Evolutionary conservation across 2,329 filamentous ascomycete genomes (phyloP).

Genomic region (Trichoderma polysporum): DNA sequence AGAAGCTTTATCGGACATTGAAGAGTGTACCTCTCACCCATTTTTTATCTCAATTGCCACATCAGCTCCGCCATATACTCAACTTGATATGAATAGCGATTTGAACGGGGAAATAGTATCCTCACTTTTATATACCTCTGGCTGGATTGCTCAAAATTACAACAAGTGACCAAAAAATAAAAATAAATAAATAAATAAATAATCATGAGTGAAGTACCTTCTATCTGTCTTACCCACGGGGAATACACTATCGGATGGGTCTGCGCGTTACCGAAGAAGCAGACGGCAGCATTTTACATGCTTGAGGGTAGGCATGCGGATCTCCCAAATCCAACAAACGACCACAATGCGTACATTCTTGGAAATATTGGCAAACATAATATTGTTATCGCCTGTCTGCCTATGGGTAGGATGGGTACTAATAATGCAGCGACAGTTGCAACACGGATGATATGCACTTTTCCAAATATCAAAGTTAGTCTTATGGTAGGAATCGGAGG

Average conservation of each 20-base stretch:
- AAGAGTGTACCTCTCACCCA: too few relatives aligned
- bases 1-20: too few relatives aligned
- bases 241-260: neutral
- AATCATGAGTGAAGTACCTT: too few relatives aligned
- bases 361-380: slow-evolving; percentile 32
- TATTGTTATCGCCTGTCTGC: slow-evolving; percentile 33
- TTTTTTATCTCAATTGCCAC: too few relatives aligned
- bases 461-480: slow-evolving; percentile 28
- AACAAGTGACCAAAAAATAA: too few relatives aligned
- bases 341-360: slow-evolving; percentile 26
- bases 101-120: too few relatives aligned
- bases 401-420: slow-evolving; percentile 33
- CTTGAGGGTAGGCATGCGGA: slow-evolving; percentile 22
- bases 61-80: too few relatives aligned
- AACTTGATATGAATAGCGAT: too few relatives aligned
- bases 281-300: slow-evolving; percentile 1
- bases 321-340: slow-evolving; percentile 10
- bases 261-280: neutral
- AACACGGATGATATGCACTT: slow-evolving; percentile 32
- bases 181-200: too few relatives aligned
- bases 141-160: too few relatives aligned
- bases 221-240: neutral
- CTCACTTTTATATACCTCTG: too few relatives aligned
- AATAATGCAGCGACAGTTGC: slow-evolving; percentile 32
- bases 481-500: neutral